Base-by-base conservation (phyloP, 805 yeast genomes). In the Myxozyma udenii region DNA sequence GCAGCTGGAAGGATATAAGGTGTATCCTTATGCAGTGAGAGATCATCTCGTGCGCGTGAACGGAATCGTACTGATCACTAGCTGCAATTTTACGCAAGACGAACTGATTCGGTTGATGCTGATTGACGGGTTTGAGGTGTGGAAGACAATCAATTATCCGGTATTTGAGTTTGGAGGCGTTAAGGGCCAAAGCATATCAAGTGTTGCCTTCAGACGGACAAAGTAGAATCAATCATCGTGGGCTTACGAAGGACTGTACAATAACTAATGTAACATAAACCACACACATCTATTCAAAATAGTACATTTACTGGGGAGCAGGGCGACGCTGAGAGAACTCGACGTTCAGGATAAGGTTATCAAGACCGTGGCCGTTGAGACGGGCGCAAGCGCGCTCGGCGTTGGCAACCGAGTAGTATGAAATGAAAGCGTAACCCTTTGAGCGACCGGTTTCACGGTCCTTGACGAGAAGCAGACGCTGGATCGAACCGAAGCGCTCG, bases 351-450 rank as follows among this genome's bases (percentile, higher is more conserved):
- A 91, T 89, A 79, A 91, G 77, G 65, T 84, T 85, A 79, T 85
- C 86, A 78, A 85, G 85, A 78, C 97, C 96, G 75, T 81, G 85
- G 65, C 97, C 96, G 69, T 93, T 78, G 71, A 89, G 78, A 57
- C 68, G 68, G 57, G 85, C 82, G 71, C 85, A 74, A 46, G 96
- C 98, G 60, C 68, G 70, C 71, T 85, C 83, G 40, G 98, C 98
- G 61, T 73, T 74, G 51, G 71, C 69, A 66, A 81, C 81, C 50
- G 82, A 77, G 53, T 77, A 79, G 69, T 86, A 86, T 55, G 91
- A 84, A 60, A 90, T 95, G 71, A 87, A 93, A 4, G 98, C 98
- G 71, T 91, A 82, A 66, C 99, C 99, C 74, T 88, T 85, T 41
- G 96, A 86, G 71, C 84, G 84, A 60, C 95, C 93, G 24, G 98